These are phyloP conservation scores for Eutrema heterophyllum DNA, from an alignment of 345 rosid genomes.

Conservation along the genomic window DNA sequence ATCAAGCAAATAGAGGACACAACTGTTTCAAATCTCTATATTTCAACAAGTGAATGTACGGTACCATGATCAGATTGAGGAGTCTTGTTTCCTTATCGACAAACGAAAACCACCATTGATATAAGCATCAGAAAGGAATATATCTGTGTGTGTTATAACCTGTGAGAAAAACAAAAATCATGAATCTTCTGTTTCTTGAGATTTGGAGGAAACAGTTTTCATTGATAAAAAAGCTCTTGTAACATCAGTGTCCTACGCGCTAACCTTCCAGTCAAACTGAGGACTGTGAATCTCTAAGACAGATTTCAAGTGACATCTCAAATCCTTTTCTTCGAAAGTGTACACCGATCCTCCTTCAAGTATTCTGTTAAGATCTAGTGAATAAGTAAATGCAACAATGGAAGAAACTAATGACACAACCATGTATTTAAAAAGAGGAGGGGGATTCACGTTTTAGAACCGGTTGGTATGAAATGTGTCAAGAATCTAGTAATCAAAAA, in stretches of 20 bases:
- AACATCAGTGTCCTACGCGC: neutral
- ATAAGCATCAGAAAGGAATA: slow-evolving; percentile 77
- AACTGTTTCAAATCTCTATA: too few relatives aligned
- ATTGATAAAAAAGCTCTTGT: neutral
- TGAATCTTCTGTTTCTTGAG: neutral
- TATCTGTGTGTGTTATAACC: slow-evolving; percentile 73
- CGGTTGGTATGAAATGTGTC: slow-evolving; percentile 48
- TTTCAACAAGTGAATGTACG: slow-evolving; percentile 28
- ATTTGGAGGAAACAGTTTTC: neutral
- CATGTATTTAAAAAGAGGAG: too few relatives aligned
- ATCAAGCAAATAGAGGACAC: too few relatives aligned
- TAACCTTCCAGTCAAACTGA: slow-evolving; percentile 83
- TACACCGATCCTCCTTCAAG: slow-evolving; percentile 64
- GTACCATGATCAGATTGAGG: slow-evolving; percentile 51
- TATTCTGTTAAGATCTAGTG: slow-evolving; percentile 33
- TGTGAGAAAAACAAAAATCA: neutral
- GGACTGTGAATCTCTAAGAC: slow-evolving; percentile 56
- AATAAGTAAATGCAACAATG: neutral
- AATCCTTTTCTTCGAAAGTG: slow-evolving; percentile 44
- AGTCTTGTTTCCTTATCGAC: slow-evolving; percentile 65
- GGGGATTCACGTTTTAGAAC: slow-evolving; percentile 49
- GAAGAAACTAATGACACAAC: neutral
- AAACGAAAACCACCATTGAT: slow-evolving; percentile 64
- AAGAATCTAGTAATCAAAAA: slow-evolving; percentile 62
- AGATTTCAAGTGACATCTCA: slow-evolving; percentile 36